Evolutionary conservation across 2,329 filamentous ascomycete genomes (phyloP).

Genomic region (Tolypocladium cylindrosporum): DNA sequence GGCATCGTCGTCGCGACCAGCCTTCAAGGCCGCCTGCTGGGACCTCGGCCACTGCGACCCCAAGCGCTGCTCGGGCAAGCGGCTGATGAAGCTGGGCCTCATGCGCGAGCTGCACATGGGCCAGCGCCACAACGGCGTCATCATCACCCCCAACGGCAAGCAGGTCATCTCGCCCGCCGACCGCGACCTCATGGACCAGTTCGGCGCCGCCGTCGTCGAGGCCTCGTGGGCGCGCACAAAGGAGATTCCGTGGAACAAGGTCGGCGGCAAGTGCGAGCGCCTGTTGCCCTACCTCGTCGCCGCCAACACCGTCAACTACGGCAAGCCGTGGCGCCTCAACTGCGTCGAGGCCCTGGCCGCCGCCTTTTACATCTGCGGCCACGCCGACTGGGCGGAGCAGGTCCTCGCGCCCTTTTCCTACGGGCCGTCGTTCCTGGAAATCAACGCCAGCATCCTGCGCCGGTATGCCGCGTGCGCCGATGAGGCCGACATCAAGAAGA

Average conservation of each 20-base stretch:
- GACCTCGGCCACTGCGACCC: slow-evolving; percentile 96
- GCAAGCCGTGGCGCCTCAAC: slow-evolving; percentile 87
- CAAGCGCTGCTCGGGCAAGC: slow-evolving; percentile 92
- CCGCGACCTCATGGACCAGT: slow-evolving; percentile 68
- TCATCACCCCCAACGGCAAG: slow-evolving; percentile 93
- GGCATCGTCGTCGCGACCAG: slow-evolving; percentile 24
- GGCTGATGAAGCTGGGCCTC: slow-evolving; percentile 80
- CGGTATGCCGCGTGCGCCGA: slow-evolving; percentile 76
- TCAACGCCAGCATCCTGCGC: slow-evolving; percentile 74
- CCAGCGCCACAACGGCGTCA: slow-evolving; percentile 83
- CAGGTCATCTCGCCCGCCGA: slow-evolving; percentile 76
- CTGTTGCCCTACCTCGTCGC: slow-evolving; percentile 90
- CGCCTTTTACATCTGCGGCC: slow-evolving; percentile 86
- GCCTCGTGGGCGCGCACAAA: slow-evolving; percentile 91
- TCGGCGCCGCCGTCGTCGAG: slow-evolving; percentile 91
- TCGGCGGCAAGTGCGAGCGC: slow-evolving; percentile 88
- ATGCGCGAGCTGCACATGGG: slow-evolving; percentile 91
- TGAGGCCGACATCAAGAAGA: slow-evolving; percentile 72
- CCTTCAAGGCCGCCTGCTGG: slow-evolving; percentile 94
- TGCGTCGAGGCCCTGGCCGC: slow-evolving; percentile 92
- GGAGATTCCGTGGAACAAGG: slow-evolving; percentile 83
- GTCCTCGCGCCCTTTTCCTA: slow-evolving; percentile 81
- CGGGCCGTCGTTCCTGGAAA: slow-evolving; percentile 78
- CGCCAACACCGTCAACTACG: slow-evolving; percentile 95
- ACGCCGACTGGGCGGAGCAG: slow-evolving; percentile 79